phyloP scores from a whole-genome alignment of 1,284 basidiomycete species.

The Leccinum proximum region DNA sequence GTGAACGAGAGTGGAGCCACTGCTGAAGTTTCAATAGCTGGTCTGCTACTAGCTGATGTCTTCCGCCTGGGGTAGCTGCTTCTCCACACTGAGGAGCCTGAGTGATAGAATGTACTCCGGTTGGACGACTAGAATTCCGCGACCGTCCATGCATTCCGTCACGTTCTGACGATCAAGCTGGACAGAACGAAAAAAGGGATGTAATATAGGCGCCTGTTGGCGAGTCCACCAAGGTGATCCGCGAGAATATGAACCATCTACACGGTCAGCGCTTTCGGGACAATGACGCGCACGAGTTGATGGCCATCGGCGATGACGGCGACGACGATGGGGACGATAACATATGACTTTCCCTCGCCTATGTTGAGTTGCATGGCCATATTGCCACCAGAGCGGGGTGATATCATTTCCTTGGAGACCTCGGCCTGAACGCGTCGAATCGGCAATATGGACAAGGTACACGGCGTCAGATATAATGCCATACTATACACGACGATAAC shows the following conservation, averaged over 20 bases:
- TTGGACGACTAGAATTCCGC: slow-evolving; percentile 26
- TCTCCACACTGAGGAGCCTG: slow-evolving; percentile 41
- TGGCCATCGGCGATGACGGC: slow-evolving; percentile 38
- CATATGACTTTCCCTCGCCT: slow-evolving; percentile 57
- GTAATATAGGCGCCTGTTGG: slow-evolving; percentile 33
- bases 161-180: slow-evolving; percentile 22
- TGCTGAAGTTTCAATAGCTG: slow-evolving; percentile 25
- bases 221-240: no score
- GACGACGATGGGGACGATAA: slow-evolving; percentile 31
- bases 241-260: no score
- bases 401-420: slow-evolving; percentile 28
- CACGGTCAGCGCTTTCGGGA: slow-evolving; percentile 32
- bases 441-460: slow-evolving; percentile 30
- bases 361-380: slow-evolving; percentile 48
- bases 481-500: no score
- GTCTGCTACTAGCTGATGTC: slow-evolving; percentile 1
- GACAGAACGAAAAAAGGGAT: slow-evolving; percentile 45
- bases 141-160: slow-evolving; percentile 34
- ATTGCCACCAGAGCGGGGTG: slow-evolving; percentile 7
- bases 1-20: slow-evolving; percentile 34
- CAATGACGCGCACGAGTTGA: slow-evolving; percentile 27
- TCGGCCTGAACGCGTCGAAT: slow-evolving; percentile 39
- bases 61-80: slow-evolving; percentile 13
- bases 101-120: slow-evolving; percentile 35
- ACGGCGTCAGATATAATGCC: no score